A percentile compares a stretch with the other conserved stretches of the same genome.
Evolutionary conservation across 129 eudicot genomes (phyloP).

Genomic region (Saussurea involucrata): DNA sequence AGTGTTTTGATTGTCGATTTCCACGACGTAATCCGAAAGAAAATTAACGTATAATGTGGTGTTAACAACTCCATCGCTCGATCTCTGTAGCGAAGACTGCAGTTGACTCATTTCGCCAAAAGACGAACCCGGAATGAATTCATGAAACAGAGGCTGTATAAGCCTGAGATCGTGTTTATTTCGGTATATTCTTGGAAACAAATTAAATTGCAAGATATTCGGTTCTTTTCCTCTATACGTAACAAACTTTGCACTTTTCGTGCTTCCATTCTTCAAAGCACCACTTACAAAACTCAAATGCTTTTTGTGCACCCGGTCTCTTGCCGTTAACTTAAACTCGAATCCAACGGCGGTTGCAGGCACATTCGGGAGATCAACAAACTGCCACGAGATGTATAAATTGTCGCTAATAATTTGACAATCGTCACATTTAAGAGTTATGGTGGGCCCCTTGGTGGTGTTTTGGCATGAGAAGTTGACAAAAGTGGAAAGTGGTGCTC

Average conservation of each 20-base stretch:
- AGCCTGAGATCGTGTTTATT: slow-evolving; percentile 71
- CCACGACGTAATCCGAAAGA: slow-evolving; percentile 74
- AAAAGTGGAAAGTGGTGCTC: slow-evolving; percentile 52
- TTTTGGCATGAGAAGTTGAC: slow-evolving; percentile 64
- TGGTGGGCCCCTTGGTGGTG: slow-evolving; percentile 75
- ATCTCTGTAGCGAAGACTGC: slow-evolving; percentile 59
- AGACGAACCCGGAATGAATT: slow-evolving; percentile 87
- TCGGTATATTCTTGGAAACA: slow-evolving; percentile 74
- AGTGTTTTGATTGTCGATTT: slow-evolving; percentile 67
- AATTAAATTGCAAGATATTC: slow-evolving; percentile 75
- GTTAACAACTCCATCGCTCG: slow-evolving; percentile 69
- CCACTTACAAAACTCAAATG: slow-evolving; percentile 85
- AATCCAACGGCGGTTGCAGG: slow-evolving; percentile 93
- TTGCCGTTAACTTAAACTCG: slow-evolving; percentile 79
- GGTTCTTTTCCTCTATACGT: slow-evolving; percentile 79
- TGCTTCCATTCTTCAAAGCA: slow-evolving; percentile 57
- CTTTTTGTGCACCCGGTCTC: slow-evolving; percentile 42
- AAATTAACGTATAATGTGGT: slow-evolving; percentile 63
- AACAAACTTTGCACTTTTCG: slow-evolving; percentile 42
- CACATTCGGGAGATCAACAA: slow-evolving; percentile 67
- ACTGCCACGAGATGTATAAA: slow-evolving; percentile 73
- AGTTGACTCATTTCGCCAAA: slow-evolving; percentile 55
- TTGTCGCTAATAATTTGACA: slow-evolving; percentile 57
- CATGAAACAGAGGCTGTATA: slow-evolving; percentile 91
- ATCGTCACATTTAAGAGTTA: slow-evolving; percentile 53